These are phyloP conservation scores for Coemansia sp. DNA, from an alignment of 192 early-diverging fungal species.

Conservation along the genomic window DNA sequence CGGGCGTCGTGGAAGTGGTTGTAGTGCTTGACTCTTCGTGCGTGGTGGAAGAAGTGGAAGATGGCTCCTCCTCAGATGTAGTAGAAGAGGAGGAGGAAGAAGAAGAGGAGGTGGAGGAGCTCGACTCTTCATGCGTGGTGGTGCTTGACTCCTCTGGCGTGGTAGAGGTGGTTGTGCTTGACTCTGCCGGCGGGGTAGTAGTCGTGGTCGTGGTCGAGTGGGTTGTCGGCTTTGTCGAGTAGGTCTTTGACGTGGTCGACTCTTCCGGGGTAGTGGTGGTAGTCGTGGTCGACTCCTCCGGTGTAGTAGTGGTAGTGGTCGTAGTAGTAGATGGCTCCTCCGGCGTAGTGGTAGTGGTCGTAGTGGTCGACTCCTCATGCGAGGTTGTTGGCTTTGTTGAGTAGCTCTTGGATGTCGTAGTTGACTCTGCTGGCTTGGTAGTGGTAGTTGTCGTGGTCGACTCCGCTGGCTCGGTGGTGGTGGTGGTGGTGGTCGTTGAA, in stretches of 20 bases:
- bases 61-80: no score
- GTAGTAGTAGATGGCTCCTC: neutral
- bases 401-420: neutral
- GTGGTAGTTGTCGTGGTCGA: conserved; percentile 1
- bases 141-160: no score
- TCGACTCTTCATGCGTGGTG: no score
- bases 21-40: neutral
- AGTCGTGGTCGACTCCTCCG: neutral
- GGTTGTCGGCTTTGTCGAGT: conserved; percentile 2
- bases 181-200: neutral
- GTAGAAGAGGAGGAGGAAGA: neutral
- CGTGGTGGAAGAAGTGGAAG: no score
- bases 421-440: neutral
- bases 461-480: neutral
- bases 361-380: neutral
- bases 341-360: conserved; percentile 1
- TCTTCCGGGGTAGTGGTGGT: neutral
- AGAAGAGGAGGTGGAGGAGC: no score
- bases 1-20: neutral
- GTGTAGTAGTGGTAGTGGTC: neutral
- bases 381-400: neutral
- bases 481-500: neutral
- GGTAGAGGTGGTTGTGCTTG: neutral
- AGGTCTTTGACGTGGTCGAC: neutral
- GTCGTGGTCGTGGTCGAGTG: neutral